Percentiles rank a stretch among this genome's conserved stretches.
Conservation (phyloP, 2,329 filamentous ascomycete genomes). For the Aspergillus thermomutatus region DNA sequence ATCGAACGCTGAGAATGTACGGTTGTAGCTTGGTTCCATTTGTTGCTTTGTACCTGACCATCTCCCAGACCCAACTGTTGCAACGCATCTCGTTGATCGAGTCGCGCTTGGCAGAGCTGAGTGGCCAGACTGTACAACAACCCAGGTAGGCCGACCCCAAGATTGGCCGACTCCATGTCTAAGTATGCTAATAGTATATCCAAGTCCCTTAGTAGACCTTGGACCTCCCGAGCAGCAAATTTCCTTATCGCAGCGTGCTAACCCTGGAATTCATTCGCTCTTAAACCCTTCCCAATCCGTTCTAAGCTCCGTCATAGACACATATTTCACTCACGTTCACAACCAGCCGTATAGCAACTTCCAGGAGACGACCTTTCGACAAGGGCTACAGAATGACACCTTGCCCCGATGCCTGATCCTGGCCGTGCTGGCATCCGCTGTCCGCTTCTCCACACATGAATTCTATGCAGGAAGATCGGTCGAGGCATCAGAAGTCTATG, state of each 20-base stretch:
- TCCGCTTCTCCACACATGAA: conserved; percentile 28
- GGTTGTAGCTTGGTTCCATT: background rate
- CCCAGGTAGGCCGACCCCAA: too few relatives aligned
- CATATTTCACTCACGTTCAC: conserved; percentile 35
- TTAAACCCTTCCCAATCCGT: conserved; percentile 13
- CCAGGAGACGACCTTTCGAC: conserved; percentile 33
- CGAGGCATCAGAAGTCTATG: conserved; percentile 26
- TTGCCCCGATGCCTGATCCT: conserved; percentile 30
- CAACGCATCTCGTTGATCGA: conserved; percentile 20
- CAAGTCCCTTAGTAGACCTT: too few relatives aligned
- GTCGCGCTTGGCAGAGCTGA: conserved; percentile 21
- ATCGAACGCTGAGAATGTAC: background rate
- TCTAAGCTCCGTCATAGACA: conserved; percentile 19
- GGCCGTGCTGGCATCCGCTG: conserved; percentile 30
- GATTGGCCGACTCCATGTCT: too few relatives aligned
- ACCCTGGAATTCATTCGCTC: too few relatives aligned
- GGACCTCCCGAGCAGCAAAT: too few relatives aligned
- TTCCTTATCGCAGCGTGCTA: too few relatives aligned
- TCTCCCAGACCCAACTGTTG: conserved; percentile 14
- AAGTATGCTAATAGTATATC: too few relatives aligned
- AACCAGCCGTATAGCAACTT: conserved; percentile 38
- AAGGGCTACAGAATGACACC: conserved; percentile 18
- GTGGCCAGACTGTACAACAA: conserved; percentile 1
- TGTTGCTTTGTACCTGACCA: background rate
- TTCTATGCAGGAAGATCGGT: conserved; percentile 22